Conservation (phyloP, 257 asterid genomes). For the Petunia axillaris region DNA sequence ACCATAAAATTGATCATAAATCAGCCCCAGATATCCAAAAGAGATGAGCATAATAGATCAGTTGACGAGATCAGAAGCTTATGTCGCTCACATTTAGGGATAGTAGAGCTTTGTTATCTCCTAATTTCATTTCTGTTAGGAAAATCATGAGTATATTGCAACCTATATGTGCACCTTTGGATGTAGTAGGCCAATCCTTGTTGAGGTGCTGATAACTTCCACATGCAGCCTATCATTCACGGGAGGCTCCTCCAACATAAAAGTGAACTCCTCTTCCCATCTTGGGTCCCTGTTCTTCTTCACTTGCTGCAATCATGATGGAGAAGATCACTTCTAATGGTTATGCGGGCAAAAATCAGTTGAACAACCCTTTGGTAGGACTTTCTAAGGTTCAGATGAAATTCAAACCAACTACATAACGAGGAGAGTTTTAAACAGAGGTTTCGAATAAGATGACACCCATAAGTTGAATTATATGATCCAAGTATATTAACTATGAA, state of each 20-base stretch:
- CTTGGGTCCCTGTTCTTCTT: constrained; percentile 33
- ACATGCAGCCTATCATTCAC: constrained; percentile 29
- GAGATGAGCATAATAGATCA: neutral
- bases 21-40: neutral
- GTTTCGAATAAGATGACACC: neutral
- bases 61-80: neutral
- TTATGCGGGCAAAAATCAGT: neutral
- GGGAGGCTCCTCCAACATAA: constrained; percentile 28
- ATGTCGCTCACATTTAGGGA: neutral
- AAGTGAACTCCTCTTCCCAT: constrained; percentile 29
- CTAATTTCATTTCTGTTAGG: neutral
- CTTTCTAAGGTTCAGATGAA: neutral
- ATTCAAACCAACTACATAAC: neutral
- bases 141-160: neutral
- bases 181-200: constrained; percentile 28
- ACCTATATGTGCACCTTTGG: constrained; percentile 20
- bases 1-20: neutral
- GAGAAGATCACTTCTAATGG: neutral
- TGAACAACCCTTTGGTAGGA: neutral
- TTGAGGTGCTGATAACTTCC: constrained; percentile 25
- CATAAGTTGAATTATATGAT: neutral
- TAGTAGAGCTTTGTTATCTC: neutral
- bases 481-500: neutral
- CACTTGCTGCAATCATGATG: constrained; percentile 16
- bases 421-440: neutral